Base-by-base conservation (phyloP, 1,284 basidiomycete species). In the Bjerkandera adusta region DNA sequence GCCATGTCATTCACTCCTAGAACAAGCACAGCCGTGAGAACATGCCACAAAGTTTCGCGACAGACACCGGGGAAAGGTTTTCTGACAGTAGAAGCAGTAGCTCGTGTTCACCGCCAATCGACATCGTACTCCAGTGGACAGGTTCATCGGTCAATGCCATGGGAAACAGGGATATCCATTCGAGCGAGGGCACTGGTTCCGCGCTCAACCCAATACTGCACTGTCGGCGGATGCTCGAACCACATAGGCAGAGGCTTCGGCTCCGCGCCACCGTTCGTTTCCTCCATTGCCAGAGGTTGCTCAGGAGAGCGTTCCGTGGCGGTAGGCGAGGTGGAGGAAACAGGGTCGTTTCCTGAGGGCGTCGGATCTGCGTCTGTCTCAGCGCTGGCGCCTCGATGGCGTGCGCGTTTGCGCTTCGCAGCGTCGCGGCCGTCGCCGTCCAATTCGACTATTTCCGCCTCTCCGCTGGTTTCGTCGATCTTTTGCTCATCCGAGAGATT, bases 121-220 rank as follows among this genome's bases (percentile, higher is more conserved):
- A n/a, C n/a, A 32, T 32, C 29, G n/a, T 32, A n/a, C 10, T 32
- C 10, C n/a, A n/a, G 29, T 10, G 10, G 29, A 10, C 29, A 32
- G 10, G n/a, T 33, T 52, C n/a, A 65, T 26, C 55, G 56, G 41
- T 62, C 61, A 22, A 68, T 51, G 15, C 77, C 75, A 58, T 72
- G 70, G 30, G 64, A 61, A 5, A 73, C 57, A n/a, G 68, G 63
- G 33, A 88, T 77, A 2, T 68, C 72, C 36, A 86, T 55, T 49
- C 61, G 66, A 8, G 62, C 58, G 49, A 84, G 58, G n/a, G 76
- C 76, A 35, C 51, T 55, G 16, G 72, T 65, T 2, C 85, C 85
- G 20, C 65, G 61, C 22, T 51, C 54, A 1, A 72, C 75, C 85
- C 85, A 88, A 53, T 71, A 69, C 10, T 44, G 47, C 45, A 78